Evolutionary conservation across 1,139 yeast genomes (phyloP).

Genomic region (Hansenula sp.): DNA sequence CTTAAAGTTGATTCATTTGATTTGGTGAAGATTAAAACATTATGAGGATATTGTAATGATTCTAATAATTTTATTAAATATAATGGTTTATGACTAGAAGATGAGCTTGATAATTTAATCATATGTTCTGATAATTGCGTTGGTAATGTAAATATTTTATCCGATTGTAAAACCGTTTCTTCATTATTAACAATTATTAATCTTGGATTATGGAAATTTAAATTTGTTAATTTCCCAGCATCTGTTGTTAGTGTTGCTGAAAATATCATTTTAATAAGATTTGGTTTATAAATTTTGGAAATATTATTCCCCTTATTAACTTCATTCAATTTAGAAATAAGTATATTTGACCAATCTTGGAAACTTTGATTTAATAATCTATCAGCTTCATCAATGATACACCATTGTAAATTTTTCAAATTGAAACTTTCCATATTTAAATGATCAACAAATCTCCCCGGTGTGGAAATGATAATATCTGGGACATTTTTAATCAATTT

Average conservation of each 20-base stretch:
- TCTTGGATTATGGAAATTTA: conserved; percentile 66
- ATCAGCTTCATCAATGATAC: conserved; percentile 95
- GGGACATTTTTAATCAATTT: conserved; percentile 51
- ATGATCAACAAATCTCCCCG: conserved; percentile 95
- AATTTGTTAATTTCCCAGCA: conserved; percentile 75
- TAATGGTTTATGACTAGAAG: conserved; percentile 70
- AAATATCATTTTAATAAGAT: conserved; percentile 62
- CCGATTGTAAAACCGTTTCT: conserved; percentile 39
- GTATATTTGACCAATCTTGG: conserved; percentile 84
- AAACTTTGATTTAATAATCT: conserved; percentile 83
- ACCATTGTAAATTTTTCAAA: conserved; percentile 52
- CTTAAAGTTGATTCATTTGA: conserved; percentile 86
- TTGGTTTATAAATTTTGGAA: conserved; percentile 31
- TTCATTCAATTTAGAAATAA: conserved; percentile 48
- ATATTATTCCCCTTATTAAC: conserved; percentile 25
- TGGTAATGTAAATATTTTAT: conserved; percentile 52
- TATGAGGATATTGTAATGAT: conserved; percentile 23
- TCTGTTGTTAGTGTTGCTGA: conserved; percentile 94
- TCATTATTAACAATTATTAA: conserved; percentile 67
- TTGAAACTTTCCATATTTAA: conserved; percentile 36
- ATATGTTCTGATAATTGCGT: conserved; percentile 46
- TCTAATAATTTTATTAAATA: conserved; percentile 54
- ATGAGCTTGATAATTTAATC: conserved; percentile 49
- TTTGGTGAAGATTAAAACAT: conserved; percentile 69
- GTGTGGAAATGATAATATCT: conserved; percentile 80